These are phyloP conservation scores for Aspergillus conjunctus DNA, from an alignment of 495 filamentous ascomycete genomes.

Conservation along the genomic window DNA sequence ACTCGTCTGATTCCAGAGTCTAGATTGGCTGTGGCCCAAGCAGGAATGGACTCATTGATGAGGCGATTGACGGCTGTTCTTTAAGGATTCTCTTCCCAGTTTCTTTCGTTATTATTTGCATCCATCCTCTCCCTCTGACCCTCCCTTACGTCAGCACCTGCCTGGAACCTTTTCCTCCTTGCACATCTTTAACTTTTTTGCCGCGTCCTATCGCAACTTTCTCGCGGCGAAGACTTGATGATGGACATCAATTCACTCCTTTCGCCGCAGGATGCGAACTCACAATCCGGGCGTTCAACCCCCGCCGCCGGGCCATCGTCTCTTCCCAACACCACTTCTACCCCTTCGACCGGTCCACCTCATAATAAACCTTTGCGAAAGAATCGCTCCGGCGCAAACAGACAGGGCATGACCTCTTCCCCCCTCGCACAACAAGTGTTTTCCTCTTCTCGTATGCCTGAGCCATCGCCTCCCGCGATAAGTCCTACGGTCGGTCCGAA, in stretches of 20 bases:
- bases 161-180: slow-evolving; percentile 10
- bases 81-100: slow-evolving; percentile 33
- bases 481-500: slow-evolving; percentile 33
- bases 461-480: slow-evolving; percentile 36
- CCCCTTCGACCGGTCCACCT: slow-evolving; percentile 31
- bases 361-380: slow-evolving; percentile 42
- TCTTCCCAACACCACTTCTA: slow-evolving; percentile 26
- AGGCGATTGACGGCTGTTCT: slow-evolving; percentile 37
- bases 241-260: slow-evolving; percentile 78
- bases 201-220: slow-evolving; percentile 7
- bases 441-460: slow-evolving; percentile 35
- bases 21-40: slow-evolving; percentile 31
- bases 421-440: slow-evolving; percentile 48
- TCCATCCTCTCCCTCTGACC: not conserved
- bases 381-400: slow-evolving; percentile 35
- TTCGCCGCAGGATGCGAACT: slow-evolving; percentile 66
- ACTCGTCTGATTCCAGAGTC: slow-evolving; percentile 18
- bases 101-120: slow-evolving; percentile 15
- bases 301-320: slow-evolving; percentile 41
- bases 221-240: slow-evolving; percentile 21
- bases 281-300: slow-evolving; percentile 46
- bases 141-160: slow-evolving; percentile 24
- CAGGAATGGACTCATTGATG: slow-evolving; percentile 51
- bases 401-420: slow-evolving; percentile 44
- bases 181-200: slow-evolving; percentile 10